These are phyloP conservation scores for Aristolochia fimbriata DNA, from an alignment of 164 flowering plant species.

Conservation along the genomic window DNA sequence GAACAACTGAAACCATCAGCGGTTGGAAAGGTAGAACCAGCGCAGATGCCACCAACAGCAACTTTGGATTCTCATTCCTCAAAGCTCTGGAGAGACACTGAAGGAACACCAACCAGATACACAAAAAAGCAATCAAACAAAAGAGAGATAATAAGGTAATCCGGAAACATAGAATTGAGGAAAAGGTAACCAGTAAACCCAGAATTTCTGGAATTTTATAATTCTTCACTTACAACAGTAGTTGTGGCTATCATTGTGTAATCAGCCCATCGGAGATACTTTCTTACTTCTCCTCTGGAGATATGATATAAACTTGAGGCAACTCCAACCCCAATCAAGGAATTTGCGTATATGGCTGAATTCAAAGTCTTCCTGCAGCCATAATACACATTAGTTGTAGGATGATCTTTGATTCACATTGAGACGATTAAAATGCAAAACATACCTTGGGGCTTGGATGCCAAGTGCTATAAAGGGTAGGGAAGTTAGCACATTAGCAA, in stretches of 20 bases:
- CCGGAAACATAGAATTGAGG: too few species aligned
- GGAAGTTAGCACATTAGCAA: constrained; percentile 86
- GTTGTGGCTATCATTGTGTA: constrained; percentile 96
- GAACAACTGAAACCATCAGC: constrained; percentile 87
- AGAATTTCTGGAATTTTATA: too few species aligned
- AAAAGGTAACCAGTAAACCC: too few species aligned
- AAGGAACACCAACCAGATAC: constrained; percentile 3
- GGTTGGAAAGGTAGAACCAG: constrained; percentile 72
- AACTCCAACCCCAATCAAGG: constrained; percentile 91
- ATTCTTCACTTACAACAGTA: constrained; percentile 56
- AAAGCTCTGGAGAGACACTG: constrained; percentile 91
- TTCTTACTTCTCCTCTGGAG: constrained; percentile 72
- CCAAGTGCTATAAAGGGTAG: constrained; percentile 89
- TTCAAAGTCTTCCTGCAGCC: constrained; percentile 61
- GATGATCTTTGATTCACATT: background rate
- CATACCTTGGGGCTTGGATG: constrained; percentile 74
- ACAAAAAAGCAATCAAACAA: background rate
- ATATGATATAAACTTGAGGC: constrained; percentile 87
- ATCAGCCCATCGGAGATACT: constrained; percentile 82
- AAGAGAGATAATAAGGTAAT: too few species aligned
- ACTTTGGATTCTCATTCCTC: constrained; percentile 70
- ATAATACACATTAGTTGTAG: background rate
- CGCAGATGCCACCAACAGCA: constrained; percentile 84
- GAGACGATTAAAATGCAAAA: constrained; percentile 1
- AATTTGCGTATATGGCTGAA: constrained; percentile 76